Base-by-base conservation (phyloP, 1,139 yeast species). In the Candida albicans region DNA sequence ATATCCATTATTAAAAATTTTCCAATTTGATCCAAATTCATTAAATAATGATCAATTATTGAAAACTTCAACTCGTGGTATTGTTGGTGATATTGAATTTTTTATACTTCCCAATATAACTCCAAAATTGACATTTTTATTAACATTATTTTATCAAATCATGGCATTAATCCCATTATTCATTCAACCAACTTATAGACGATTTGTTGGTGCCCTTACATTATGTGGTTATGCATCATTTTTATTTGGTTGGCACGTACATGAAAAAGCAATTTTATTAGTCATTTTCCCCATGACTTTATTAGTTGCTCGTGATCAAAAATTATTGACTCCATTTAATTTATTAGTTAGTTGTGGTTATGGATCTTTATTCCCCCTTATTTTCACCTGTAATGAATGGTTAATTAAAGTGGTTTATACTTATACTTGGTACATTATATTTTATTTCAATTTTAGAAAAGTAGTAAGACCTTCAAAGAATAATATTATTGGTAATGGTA, bases 181-280 rank as follows among this genome's bases (percentile, higher is more conserved):
- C 43, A 57, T 85, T 33, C 82, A 81, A 56, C 96, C 97, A 2
- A 82, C 83, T 1, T 87, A 76, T 61, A 81, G 82, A 51, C 73
- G 95, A 51, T 93, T 93, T 55, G 63, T 91, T 31, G 97, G 96
- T 0, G 80, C 95, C 1, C 67, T 93, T 53, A 84, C 97, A 0
- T 73, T 91, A 42, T 93, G 98, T 67, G 99, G 95, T 1, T 89
- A 80, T 65, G 84, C 97, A 0, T 87, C 96, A 4, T 93, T 88
- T 59, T 67, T 93, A 43, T 93, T 93, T 65, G 99, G 99, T 6
- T 93, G 98, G 98, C 99, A 93, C 61, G 99, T 93, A 24, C 99
- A 93, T 66, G 99, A 91, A 64, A 93, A 93, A 74, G 99, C 99
- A 0, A 82, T 93, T 33, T 75, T 95, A 70, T 65, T 90, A 28